phyloP scores from a whole-genome alignment of 2,329 filamentous ascomycete species.

The Coniochaeta prunicola region DNA sequence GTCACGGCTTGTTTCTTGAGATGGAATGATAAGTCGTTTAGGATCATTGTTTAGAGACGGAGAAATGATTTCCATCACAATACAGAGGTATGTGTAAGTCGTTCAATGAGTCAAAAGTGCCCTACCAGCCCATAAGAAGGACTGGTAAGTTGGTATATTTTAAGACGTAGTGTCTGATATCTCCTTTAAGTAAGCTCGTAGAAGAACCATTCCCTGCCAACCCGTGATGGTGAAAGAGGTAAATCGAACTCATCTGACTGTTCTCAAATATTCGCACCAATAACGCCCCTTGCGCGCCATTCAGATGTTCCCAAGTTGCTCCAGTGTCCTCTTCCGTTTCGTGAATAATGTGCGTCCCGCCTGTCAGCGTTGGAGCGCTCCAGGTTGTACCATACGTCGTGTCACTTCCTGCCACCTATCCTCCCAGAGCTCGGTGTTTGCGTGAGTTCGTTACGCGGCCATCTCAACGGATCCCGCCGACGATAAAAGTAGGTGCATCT shows the following conservation, averaged over 20 bases:
- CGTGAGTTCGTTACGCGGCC: neutral
- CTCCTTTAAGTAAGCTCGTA: neutral
- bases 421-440: constrained; percentile 6
- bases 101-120: neutral
- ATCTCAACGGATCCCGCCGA: neutral
- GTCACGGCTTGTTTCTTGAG: neutral
- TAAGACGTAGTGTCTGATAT: neutral
- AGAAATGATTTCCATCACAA: neutral
- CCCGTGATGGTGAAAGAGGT: neutral
- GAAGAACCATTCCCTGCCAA: neutral
- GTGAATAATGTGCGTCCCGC: neutral
- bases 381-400: neutral
- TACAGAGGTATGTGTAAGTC: neutral
- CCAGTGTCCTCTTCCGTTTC: neutral
- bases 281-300: neutral
- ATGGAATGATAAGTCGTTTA: neutral
- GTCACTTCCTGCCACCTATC: constrained; percentile 4
- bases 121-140: neutral
- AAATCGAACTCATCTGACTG: neutral
- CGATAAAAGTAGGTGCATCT: neutral
- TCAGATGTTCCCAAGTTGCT: neutral
- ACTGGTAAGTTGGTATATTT: neutral
- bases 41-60: neutral
- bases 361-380: neutral
- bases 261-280: neutral